Conservation (phyloP, 2,329 filamentous ascomycete genomes). For the Sporothrix variecibatus region DNA sequence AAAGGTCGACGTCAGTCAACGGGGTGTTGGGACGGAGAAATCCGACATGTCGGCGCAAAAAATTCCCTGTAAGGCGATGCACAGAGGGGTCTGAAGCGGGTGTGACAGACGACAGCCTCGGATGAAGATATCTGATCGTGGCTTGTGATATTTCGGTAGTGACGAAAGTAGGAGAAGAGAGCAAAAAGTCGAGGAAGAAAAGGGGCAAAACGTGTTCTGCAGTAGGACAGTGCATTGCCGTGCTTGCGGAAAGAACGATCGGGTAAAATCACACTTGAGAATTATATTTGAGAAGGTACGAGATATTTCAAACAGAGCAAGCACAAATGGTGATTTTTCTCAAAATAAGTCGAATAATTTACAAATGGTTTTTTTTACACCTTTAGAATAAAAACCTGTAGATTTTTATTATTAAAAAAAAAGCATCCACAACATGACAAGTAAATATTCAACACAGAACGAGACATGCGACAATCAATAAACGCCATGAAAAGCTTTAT, state of each 20-base stretch:
- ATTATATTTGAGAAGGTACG: neutral
- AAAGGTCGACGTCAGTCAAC: neutral
- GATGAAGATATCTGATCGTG: neutral
- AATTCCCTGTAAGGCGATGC: neutral
- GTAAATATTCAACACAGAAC: too few relatives aligned
- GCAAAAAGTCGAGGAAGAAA: neutral
- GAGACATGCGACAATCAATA: too few relatives aligned
- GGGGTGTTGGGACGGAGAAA: conserved; percentile 1
- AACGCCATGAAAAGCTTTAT: too few relatives aligned
- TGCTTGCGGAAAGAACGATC: neutral
- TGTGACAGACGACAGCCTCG: neutral
- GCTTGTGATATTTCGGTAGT: conserved; percentile 12
- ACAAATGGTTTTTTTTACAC: too few relatives aligned
- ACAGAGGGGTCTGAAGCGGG: neutral
- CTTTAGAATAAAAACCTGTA: neutral
- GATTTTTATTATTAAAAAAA: neutral
- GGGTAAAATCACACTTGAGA: neutral
- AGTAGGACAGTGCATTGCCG: too few relatives aligned
- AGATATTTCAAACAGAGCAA: neutral
- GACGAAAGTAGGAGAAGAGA: neutral
- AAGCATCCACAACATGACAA: neutral
- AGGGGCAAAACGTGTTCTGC: neutral
- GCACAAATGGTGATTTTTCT: too few relatives aligned
- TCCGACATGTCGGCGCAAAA: neutral
- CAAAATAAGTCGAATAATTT: too few relatives aligned